These are phyloP conservation scores for Pseudogymnoascus sp. DNA, from an alignment of 2,329 filamentous ascomycete genomes.

Conservation along the genomic window DNA sequence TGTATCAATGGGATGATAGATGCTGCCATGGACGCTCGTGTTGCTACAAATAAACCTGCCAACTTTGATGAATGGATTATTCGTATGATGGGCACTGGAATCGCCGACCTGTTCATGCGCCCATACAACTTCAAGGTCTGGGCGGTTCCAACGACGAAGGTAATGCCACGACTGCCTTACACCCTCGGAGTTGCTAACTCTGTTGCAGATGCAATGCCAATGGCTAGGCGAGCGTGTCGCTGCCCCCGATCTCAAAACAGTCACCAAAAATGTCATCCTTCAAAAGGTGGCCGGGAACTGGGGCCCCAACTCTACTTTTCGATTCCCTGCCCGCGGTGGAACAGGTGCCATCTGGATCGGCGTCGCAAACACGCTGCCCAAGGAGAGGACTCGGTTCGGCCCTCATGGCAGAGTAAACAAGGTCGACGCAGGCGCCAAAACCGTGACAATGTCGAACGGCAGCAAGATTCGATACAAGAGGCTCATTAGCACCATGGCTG, in stretches of 20 bases:
- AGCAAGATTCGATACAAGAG: conserved; percentile 86
- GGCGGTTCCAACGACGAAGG: conserved; percentile 96
- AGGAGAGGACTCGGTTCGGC: conserved; percentile 87
- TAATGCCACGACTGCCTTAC: conserved; percentile 32
- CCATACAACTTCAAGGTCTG: conserved; percentile 99
- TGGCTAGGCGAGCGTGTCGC: conserved; percentile 99
- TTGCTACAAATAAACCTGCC: conserved; percentile 84
- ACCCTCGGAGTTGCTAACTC: background rate
- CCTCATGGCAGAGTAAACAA: conserved; percentile 76
- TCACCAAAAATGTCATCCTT: conserved; percentile 89
- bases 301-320: conserved; percentile 97
- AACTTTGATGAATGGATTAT: conserved; percentile 98
- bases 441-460: conserved; percentile 74
- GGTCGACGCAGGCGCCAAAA: conserved; percentile 79
- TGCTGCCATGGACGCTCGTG: conserved; percentile 77
- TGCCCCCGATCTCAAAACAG: conserved; percentile 87
- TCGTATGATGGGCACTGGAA: conserved; percentile 78
- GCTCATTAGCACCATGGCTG: conserved; percentile 92
- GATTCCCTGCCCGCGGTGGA: conserved; percentile 90
- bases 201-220: conserved; percentile 83
- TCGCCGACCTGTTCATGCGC: conserved; percentile 96
- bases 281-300: conserved; percentile 95
- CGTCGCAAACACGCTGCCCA: conserved; percentile 84
- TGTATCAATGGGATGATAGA: conserved; percentile 96
- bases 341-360: conserved; percentile 99